Percentiles rank a stretch among this genome's conserved stretches.
Conservation (phyloP, 352 stramenopile genomes). For the Pythium scleroteichum region DNA sequence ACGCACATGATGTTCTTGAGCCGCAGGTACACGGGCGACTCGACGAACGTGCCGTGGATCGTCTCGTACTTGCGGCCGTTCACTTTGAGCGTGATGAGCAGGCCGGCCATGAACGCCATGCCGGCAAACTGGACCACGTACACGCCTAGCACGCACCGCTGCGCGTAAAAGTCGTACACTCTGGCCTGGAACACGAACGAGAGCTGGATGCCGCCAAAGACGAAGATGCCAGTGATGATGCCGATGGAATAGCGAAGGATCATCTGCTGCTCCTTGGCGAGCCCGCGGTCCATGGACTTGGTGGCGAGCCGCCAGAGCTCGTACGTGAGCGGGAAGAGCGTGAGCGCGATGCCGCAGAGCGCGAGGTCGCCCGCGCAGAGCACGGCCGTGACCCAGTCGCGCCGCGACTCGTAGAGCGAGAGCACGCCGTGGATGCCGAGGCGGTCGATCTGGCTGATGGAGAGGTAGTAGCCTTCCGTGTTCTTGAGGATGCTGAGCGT, state of each 20-base stretch:
- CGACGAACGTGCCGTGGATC: conserved; percentile 60
- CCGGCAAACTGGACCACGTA: conserved; percentile 57
- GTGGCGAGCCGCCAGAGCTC: conserved; percentile 57
- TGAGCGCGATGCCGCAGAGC: conserved; percentile 56
- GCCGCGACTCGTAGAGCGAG: conserved; percentile 20
- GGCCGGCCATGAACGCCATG: conserved; percentile 53
- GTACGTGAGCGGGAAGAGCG: conserved; percentile 55
- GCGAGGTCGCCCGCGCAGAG: conserved; percentile 50
- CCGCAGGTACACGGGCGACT: conserved; percentile 64
- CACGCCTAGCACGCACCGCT: conserved; percentile 38
- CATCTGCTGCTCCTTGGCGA: conserved; percentile 37
- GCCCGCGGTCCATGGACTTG: conserved; percentile 69
- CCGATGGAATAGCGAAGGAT: conserved; percentile 40
- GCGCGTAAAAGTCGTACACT: conserved; percentile 56
- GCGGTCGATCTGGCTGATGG: conserved; percentile 38
- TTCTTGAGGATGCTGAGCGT: conserved; percentile 9
- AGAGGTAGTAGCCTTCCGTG: not conserved
- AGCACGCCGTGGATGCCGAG: conserved; percentile 49
- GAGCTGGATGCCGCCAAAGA: conserved; percentile 35
- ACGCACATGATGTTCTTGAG: conserved; percentile 68
- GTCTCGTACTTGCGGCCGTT: conserved; percentile 65
- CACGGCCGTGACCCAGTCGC: conserved; percentile 33
- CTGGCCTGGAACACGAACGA: conserved; percentile 31
- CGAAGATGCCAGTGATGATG: conserved; percentile 30
- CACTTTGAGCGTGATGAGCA: conserved; percentile 48